Evolutionary conservation across 176 grass and related monocot species (phyloP).

Genomic region (Oryza brachyantha): DNA sequence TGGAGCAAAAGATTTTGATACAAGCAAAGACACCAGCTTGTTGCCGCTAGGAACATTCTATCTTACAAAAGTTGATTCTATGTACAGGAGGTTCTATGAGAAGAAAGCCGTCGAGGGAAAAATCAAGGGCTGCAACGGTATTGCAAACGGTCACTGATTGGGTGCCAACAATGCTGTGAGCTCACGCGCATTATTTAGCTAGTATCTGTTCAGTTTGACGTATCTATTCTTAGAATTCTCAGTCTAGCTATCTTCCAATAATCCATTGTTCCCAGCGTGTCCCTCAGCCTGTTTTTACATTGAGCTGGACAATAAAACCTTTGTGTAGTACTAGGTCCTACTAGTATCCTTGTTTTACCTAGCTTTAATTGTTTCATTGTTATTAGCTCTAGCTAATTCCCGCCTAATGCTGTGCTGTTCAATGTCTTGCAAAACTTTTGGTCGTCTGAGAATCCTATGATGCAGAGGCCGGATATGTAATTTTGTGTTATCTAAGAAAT

Average conservation of each 20-base stretch:
- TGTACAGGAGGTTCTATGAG: constrained; percentile 79
- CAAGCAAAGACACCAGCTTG: constrained; percentile 58
- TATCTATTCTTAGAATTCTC: constrained; percentile 7
- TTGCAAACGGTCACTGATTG: constrained; percentile 32
- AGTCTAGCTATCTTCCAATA: not conserved
- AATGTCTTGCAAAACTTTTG: not conserved
- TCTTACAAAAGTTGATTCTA: constrained; percentile 73
- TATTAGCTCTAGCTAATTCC: not conserved
- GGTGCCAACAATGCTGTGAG: not conserved
- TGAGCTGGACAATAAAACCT: constrained; percentile 13
- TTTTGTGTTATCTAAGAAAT: not conserved
- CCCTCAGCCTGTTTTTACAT: not conserved
- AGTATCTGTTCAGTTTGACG: constrained; percentile 5
- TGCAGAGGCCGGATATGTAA: not conserved
- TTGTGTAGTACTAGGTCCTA: not conserved
- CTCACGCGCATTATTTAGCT: not conserved
- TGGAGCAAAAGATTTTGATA: constrained; percentile 76
- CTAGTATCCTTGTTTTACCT: not conserved
- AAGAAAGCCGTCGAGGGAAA: constrained; percentile 29
- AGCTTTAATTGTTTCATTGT: not conserved
- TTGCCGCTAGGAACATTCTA: constrained; percentile 70
- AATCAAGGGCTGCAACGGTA: constrained; percentile 20
- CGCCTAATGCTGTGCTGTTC: not conserved
- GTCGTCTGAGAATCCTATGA: not conserved
- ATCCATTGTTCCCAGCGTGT: not conserved